These are phyloP conservation scores for Alloteropsis semialata DNA, from an alignment of 176 grass and related monocot genomes.

Conservation along the genomic window DNA sequence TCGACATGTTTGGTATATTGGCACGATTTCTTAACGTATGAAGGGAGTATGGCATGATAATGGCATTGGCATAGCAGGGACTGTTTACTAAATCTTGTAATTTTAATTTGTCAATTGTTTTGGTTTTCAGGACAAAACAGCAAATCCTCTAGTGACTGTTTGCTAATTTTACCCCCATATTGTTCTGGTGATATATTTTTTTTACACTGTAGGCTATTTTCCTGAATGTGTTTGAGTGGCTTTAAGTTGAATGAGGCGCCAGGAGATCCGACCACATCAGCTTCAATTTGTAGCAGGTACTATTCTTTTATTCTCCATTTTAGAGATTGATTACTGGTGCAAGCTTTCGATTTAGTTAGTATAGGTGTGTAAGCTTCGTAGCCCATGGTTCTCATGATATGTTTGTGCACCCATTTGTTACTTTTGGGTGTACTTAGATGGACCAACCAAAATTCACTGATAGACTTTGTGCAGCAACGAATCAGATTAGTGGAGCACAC, in stretches of 20 bases:
- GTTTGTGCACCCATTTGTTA: neutral
- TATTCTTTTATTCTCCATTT: neutral
- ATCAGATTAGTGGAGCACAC: neutral
- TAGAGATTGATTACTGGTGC: neutral
- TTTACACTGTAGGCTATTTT: conserved; percentile 59
- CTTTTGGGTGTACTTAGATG: neutral
- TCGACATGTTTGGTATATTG: neutral
- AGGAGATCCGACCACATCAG: conserved; percentile 77
- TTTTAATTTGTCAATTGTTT: conserved; percentile 17
- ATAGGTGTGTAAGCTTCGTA: neutral
- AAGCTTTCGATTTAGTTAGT: neutral
- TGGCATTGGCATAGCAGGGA: neutral
- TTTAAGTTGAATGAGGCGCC: conserved; percentile 70
- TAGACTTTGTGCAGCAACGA: neutral
- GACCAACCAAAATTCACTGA: neutral
- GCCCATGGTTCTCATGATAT: neutral
- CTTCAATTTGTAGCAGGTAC: conserved; percentile 95
- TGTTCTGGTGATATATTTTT: conserved; percentile 16
- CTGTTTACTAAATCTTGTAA: neutral
- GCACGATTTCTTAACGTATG: conserved; percentile 5
- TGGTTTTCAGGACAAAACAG: neutral
- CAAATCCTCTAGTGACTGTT: neutral
- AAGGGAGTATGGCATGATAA: neutral
- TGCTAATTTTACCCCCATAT: neutral
- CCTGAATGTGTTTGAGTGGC: conserved; percentile 90